These are phyloP conservation scores for Chalara sp. DNA, from an alignment of 2,329 filamentous ascomycete genomes.

Conservation along the genomic window DNA sequence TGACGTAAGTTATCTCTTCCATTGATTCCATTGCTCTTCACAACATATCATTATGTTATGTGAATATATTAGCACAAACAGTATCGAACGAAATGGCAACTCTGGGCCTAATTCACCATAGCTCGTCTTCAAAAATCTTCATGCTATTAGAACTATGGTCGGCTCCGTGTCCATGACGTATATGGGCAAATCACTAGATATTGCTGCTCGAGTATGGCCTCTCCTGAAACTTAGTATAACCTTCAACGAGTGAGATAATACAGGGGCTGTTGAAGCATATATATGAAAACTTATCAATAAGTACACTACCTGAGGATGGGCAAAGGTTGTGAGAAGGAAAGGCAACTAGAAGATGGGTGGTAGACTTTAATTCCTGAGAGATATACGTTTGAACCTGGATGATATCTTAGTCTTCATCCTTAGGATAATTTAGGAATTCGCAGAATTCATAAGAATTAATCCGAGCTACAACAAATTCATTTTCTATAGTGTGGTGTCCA, in stretches of 20 bases:
- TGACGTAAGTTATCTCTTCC: not conserved
- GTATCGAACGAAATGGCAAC: not conserved
- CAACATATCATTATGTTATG: too few relatives aligned
- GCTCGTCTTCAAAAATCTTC: not conserved
- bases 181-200: not conserved
- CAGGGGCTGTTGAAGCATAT: not conserved
- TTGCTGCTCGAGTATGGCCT: not conserved
- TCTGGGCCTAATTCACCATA: not conserved
- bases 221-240: too few relatives aligned
- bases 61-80: not conserved
- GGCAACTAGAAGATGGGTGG: not conserved
- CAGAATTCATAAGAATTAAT: too few relatives aligned
- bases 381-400: too few relatives aligned
- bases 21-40: not conserved
- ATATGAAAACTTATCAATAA: not conserved
- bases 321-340: not conserved
- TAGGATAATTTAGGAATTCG: too few relatives aligned
- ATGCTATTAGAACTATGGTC: not conserved
- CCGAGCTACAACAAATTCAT: too few relatives aligned
- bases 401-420: too few relatives aligned
- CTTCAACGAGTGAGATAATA: too few relatives aligned
- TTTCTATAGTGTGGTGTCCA: too few relatives aligned
- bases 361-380: not conserved
- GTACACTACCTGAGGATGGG: not conserved
- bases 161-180: not conserved